These are phyloP conservation scores for Flaveria robusta DNA, from an alignment of 129 eudicot species.

Conservation along the genomic window DNA sequence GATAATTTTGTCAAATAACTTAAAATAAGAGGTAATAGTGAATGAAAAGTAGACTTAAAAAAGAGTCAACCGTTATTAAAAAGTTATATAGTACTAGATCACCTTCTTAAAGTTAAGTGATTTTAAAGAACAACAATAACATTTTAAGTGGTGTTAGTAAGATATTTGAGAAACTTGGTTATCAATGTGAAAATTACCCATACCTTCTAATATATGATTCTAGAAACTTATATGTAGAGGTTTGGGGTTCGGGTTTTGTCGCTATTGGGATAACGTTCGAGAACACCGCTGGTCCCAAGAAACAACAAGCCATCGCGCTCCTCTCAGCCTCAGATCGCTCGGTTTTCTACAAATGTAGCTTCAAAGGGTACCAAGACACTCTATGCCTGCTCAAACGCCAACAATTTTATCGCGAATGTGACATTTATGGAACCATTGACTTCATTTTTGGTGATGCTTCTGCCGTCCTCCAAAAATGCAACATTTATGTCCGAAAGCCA, in stretches of 20 bases:
- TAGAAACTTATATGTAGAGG: constrained; percentile 28
- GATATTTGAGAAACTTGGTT: too few relatives aligned
- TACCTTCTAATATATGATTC: background rate
- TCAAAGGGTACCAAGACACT: constrained; percentile 60
- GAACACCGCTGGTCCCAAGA: constrained; percentile 47
- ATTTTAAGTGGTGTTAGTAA: too few relatives aligned
- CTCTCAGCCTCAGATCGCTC: constrained; percentile 39
- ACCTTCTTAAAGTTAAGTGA: too few relatives aligned
- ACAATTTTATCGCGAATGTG: constrained; percentile 55
- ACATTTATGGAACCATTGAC: constrained; percentile 50
- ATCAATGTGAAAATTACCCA: too few relatives aligned
- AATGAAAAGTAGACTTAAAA: too few relatives aligned
- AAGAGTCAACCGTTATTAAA: too few relatives aligned
- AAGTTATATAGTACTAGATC: too few relatives aligned
- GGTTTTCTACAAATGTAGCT: constrained; percentile 49
- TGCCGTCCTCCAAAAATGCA: constrained; percentile 47
- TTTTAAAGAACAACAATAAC: too few relatives aligned
- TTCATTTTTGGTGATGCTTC: constrained; percentile 52
- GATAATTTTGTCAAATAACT: too few relatives aligned
- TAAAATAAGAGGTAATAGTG: too few relatives aligned
- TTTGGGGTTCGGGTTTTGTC: constrained; percentile 41
- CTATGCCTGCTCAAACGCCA: constrained; percentile 24
- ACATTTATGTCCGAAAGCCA: constrained; percentile 46
- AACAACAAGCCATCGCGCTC: constrained; percentile 43
- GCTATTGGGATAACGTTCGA: constrained; percentile 45